Base-by-base conservation (phyloP, 2,329 filamentous ascomycete genomes). In the Apiospora hydei region DNA sequence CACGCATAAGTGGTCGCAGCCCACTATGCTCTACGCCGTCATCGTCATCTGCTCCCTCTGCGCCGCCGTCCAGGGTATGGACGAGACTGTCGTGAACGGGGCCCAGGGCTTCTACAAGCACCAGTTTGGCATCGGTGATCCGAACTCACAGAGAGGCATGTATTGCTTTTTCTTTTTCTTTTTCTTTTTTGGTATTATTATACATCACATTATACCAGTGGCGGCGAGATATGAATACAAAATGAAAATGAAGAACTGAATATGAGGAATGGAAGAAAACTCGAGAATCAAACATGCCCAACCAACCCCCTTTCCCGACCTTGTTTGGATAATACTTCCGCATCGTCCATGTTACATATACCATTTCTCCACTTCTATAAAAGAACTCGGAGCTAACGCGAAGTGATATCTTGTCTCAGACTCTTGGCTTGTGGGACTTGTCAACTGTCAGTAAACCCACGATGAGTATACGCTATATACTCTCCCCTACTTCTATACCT, bases 1-100 rank as follows among this genome's bases (percentile, higher is more conserved):
- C 53, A 88, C 87, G 0, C 86, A 93, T 77, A 90, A 89, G 73
- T 94, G 92, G 92, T 88, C 87, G 7, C 92, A 94, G 76, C 91
- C 92, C 0, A 84, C 80, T 74, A 87, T 88, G 79, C 85, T 94
- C 68, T 93, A 93, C 79, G 84, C 90, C 69, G 86, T 93, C 10
- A 89, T 94, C 74, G 78, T 90, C 18, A 84, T 84, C 82, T 81
- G 75, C 78, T 81, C 75, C 4, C 75, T 78, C 2, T 78, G 75
- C 38, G 92, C 92, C 21, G 90, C 91, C 34, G 92, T 93, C 0
- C 92, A 93, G 77, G 91, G 91, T 76, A 92, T 92, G 89, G 90
- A 93, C 79, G 89, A 93, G 81, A 92, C 90, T 0, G 91, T 92
- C 41, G 89, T 92, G 75, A 92, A 92, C 76, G 91, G 91, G 61